Evolutionary conservation across 179 eudicot species (phyloP), one percentile per base, ranked within the genome.

Genomic region (Pouteria campechiana): DNA sequence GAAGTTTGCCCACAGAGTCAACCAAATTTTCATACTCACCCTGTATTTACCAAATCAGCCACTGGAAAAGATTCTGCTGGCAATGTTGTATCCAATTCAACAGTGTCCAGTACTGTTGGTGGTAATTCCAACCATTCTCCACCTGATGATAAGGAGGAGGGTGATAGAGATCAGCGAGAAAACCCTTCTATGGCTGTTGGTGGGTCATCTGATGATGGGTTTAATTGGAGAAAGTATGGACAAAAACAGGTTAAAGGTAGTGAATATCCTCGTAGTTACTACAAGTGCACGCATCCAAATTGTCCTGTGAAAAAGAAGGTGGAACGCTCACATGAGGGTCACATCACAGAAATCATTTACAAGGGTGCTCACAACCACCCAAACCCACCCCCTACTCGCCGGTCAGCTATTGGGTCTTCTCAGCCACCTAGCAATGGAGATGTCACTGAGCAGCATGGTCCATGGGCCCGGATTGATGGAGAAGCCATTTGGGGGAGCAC

Each of bases 161-260:
- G 56, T 32, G 74, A 62, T 28, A 52, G 46, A 0, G 68, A 72
- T 44, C 78, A 58, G 29, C 27, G 49, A 32, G 41, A 35, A 15
- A 34, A 46, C 13, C 46, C 65, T 42, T 39, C 48, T 18, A 42
- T 46, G 50, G 21, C 35, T 52, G 73, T 72, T 41, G 59, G 51
- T 20, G 54, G 52, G 37, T 50, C 64, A 40, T 44, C 60, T 0
- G 78, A 68, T 19, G 79, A 76, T 19, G 84, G 74, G 8, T 76
- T 62, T 54, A 69, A 69, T 23, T 76, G 84, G 84, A 59, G 79
- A 50, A 76, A 76, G 44, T 76, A 76, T 17, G 84, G 84, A 42
- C 76, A 76, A 55, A 76, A 76, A 44, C 84, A 76, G 50, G 84
- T 73, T n/a, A 76, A 76, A 50, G 79, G 84, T 12, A 76, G 79